These are phyloP conservation scores for Candida sakaeoensis DNA, from an alignment of 805 yeast genomes.

Conservation along the genomic window DNA sequence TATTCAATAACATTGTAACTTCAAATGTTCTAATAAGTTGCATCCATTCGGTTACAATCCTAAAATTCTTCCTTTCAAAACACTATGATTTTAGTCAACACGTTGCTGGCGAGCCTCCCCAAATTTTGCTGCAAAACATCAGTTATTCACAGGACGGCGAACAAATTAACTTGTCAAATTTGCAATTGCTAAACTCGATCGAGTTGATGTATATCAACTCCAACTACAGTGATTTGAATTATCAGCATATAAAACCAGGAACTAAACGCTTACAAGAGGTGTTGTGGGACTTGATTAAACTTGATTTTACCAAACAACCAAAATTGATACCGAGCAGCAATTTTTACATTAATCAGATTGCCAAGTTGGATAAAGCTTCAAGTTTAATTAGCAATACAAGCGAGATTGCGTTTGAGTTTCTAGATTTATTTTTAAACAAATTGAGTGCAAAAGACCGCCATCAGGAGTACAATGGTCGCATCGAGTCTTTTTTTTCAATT, in stretches of 20 bases:
- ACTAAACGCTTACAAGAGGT: constrained; percentile 19
- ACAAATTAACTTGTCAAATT: constrained; percentile 6
- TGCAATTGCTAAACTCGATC: constrained; percentile 16
- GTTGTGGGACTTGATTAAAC: constrained; percentile 30
- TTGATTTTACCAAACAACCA: constrained; percentile 17
- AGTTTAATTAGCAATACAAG: not conserved
- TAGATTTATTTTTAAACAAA: constrained; percentile 20
- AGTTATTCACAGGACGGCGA: not conserved
- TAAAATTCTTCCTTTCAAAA: constrained; percentile 26
- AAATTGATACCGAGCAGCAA: no score
- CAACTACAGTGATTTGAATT: constrained; percentile 7
- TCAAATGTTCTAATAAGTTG: constrained; percentile 22
- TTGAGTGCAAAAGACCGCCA: constrained; percentile 11
- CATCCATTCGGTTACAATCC: constrained; percentile 27
- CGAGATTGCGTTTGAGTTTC: constrained; percentile 9
- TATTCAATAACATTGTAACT: constrained; percentile 10
- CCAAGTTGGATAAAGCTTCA: not conserved
- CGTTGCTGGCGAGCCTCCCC: no score
- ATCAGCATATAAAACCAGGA: not conserved
- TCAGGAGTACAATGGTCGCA: constrained; percentile 7
- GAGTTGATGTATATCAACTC: constrained; percentile 21
- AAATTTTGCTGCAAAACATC: constrained; percentile 2
- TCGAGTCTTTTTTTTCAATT: constrained; percentile 15
- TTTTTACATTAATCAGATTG: not conserved
- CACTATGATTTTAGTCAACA: constrained; percentile 3